Base-by-base conservation (phyloP, 2,329 filamentous ascomycete species). In the Diaporthe vaccinii region DNA sequence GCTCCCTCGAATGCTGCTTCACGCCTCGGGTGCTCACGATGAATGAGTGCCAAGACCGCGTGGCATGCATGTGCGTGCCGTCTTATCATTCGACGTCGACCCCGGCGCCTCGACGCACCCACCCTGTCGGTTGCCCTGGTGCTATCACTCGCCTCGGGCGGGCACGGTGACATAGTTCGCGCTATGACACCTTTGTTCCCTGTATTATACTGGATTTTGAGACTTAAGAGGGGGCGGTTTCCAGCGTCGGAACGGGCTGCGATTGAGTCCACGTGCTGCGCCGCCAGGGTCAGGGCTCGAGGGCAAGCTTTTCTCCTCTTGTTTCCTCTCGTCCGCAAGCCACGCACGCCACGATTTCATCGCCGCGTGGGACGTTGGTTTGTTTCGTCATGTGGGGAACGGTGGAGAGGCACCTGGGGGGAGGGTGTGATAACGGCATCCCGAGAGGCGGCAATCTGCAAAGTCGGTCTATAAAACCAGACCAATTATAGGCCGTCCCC, bases 121-220 rank as follows among this genome's bases (percentile, higher is more conserved):
- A 53, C 46, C 65, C 46, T 69, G 65, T 55, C 65, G 65, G 36
- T 39, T 39, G 36, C 12, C 10, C 36, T 39, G 36, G 65, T 55
- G 65, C 49, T 55, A 41, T 69, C 65, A 69, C 65, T 8, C 9
- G 15, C 17, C 8, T 22, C 15, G 25, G n/a, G n/a, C 15, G 31
- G 34, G 65, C 65, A 68, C 65, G 65, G 65, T 68, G 65, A 69
- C 65, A 55, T 69, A 20, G 46, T 55, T 69, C 49, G 49, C 65
- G 65, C 65, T 69, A 55, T 69, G 65, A 69, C 65, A 69, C 31
- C 15, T 4, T 41, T 5, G 3, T 34, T 34, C 49, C 65, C 36
- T 68, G 65, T 55, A 55, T 69, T 41, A 55, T 69, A 25, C 65
- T 41, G 49, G 49, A 55, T 55, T 55, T 20, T 55, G 49, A 46